These are phyloP conservation scores for Fusarium devonianum DNA, from an alignment of 2,329 filamentous ascomycete species.

Conservation along the genomic window DNA sequence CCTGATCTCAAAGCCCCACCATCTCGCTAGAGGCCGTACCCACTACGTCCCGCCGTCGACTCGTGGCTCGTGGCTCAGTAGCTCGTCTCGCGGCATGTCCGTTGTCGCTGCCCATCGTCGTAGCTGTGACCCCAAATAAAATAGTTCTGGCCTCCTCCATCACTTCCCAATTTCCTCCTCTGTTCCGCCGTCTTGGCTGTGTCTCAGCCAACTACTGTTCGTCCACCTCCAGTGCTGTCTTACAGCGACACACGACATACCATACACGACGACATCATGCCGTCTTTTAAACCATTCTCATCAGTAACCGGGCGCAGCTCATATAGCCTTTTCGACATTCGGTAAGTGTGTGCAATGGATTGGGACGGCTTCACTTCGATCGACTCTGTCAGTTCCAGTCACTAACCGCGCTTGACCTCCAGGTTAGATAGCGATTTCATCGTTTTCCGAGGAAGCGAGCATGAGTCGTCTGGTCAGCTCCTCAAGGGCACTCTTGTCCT, in stretches of 20 bases:
- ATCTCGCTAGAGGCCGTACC: constrained; percentile 33
- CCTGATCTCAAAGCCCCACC: constrained; percentile 38
- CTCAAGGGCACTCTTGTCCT: constrained; percentile 77
- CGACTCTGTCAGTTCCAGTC: not conserved
- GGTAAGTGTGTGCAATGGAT: constrained; percentile 50
- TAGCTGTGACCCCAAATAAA: constrained; percentile 39
- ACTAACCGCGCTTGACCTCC: constrained; percentile 16
- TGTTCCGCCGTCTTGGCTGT: constrained; percentile 34
- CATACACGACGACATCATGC: constrained; percentile 51
- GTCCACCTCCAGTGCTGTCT: constrained; percentile 13
- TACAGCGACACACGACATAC: constrained; percentile 25
- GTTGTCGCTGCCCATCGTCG: constrained; percentile 24
- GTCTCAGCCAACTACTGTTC: constrained; percentile 20
- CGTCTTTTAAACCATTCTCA: constrained; percentile 63
- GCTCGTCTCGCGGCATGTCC: constrained; percentile 27
- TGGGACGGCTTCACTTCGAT: constrained; percentile 3
- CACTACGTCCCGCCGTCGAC: constrained; percentile 32
- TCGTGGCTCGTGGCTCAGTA: constrained; percentile 33
- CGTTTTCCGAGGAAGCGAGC: constrained; percentile 76
- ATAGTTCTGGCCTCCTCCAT: constrained; percentile 38
- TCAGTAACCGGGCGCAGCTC: constrained; percentile 59
- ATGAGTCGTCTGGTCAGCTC: constrained; percentile 78
- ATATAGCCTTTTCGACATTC: constrained; percentile 65
- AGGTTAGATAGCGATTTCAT: constrained; percentile 82
- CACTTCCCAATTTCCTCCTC: constrained; percentile 27